A percentile compares a stretch with the other conserved stretches of the same genome.
Evolutionary conservation across 306 rosid genomes (phyloP).

Genomic region (Vachellia pachyceras): DNA sequence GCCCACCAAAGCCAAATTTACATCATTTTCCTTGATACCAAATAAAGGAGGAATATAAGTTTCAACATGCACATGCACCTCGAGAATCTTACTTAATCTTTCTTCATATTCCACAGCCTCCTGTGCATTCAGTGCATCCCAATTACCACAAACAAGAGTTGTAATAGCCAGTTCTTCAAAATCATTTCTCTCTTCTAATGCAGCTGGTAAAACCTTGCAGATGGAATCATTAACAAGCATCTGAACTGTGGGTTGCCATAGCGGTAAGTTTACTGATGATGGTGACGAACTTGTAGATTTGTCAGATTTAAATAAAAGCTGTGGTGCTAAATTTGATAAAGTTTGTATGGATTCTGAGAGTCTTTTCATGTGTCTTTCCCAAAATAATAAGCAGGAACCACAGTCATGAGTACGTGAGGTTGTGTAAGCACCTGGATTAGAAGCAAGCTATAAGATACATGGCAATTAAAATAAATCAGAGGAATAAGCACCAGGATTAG

Average conservation of each 20-base stretch:
- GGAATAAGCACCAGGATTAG: too few relatives aligned
- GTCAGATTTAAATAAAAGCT: slow-evolving; percentile 55
- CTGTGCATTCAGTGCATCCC: slow-evolving; percentile 51
- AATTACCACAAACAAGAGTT: slow-evolving; percentile 64
- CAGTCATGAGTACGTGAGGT: slow-evolving; percentile 79
- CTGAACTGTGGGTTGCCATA: slow-evolving; percentile 51
- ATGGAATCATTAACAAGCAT: slow-evolving; percentile 63
- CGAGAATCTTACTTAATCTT: slow-evolving; percentile 38
- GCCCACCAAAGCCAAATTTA: slow-evolving; percentile 75
- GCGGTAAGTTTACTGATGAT: slow-evolving; percentile 32
- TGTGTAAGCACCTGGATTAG: slow-evolving; percentile 81
- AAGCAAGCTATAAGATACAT: neutral
- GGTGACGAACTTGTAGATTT: slow-evolving; percentile 35
- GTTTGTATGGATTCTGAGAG: slow-evolving; percentile 66
- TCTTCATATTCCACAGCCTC: slow-evolving; percentile 44
- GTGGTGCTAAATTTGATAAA: slow-evolving; percentile 57
- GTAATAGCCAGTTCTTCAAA: slow-evolving; percentile 72
- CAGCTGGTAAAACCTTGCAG: slow-evolving; percentile 57
- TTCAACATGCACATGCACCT: slow-evolving; percentile 62
- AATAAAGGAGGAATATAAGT: slow-evolving; percentile 60
- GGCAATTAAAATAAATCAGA: slow-evolving; percentile 23
- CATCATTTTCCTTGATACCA: slow-evolving; percentile 59
- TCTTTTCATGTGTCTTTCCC: slow-evolving; percentile 84
- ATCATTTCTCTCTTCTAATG: slow-evolving; percentile 53
- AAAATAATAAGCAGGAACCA: slow-evolving; percentile 73